Evolutionary conservation across 2,329 filamentous ascomycete species (phyloP).

Genomic region (Fusarium concolor): DNA sequence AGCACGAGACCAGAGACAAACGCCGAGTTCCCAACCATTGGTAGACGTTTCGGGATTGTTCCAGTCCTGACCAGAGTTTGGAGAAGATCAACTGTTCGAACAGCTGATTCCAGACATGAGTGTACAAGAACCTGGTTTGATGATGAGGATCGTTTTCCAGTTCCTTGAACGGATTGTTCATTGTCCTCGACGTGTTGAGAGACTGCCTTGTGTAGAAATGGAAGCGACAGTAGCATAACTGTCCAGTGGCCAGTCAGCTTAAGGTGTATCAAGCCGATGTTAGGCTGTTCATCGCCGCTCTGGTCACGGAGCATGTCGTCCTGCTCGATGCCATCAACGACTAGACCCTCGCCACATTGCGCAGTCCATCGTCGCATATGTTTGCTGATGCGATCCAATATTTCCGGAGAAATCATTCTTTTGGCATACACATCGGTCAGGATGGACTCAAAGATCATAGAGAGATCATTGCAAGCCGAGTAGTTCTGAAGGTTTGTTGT

Average conservation of each 20-base stretch:
- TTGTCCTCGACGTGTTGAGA: constrained; percentile 39
- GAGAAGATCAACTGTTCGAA: constrained; percentile 53
- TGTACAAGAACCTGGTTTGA: constrained; percentile 46
- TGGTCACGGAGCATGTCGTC: constrained; percentile 32
- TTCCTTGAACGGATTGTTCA: constrained; percentile 14
- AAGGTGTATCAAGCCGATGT: constrained; percentile 47
- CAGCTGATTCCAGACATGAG: constrained; percentile 52
- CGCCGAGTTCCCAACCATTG: constrained; percentile 59
- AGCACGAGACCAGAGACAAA: constrained; percentile 59
- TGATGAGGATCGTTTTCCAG: constrained; percentile 7
- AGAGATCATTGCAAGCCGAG: constrained; percentile 50
- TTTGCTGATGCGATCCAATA: constrained; percentile 44
- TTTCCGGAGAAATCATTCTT: constrained; percentile 47
- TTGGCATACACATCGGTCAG: constrained; percentile 52
- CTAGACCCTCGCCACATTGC: constrained; percentile 34
- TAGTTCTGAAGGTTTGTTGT: constrained; percentile 41
- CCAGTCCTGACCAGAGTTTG: constrained; percentile 50
- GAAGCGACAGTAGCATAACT: constrained; percentile 53
- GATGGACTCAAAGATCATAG: constrained; percentile 52
- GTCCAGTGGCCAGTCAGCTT: constrained; percentile 55
- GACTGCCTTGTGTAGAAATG: constrained; percentile 51
- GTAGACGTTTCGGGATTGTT: constrained; percentile 55
- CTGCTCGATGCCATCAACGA: constrained; percentile 35
- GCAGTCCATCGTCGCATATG: constrained; percentile 41
- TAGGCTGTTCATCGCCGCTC: constrained; percentile 39